These are phyloP conservation scores for Pseudocohnilembus persalinus DNA, from an alignment of 169 alveolate species.

Conservation along the genomic window DNA sequence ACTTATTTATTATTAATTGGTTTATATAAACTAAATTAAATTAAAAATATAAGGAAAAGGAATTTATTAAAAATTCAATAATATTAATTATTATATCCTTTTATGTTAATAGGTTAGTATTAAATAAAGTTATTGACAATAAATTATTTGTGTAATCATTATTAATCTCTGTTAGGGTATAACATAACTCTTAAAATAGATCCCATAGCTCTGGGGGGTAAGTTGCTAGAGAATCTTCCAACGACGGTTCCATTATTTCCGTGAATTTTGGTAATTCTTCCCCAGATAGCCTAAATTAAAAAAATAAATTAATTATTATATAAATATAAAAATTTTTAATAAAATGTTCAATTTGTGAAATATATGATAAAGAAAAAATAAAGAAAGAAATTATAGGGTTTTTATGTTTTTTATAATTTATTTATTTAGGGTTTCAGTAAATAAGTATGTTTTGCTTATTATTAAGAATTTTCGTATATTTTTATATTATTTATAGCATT, in stretches of 20 bases:
- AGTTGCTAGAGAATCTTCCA: constrained; percentile 93
- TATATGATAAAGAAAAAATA: constrained; percentile 29
- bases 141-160: no score
- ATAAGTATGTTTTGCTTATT: background rate
- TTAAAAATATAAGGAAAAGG: no score
- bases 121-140: no score
- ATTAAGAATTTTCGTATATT: background rate
- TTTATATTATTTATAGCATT: background rate
- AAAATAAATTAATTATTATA: constrained; percentile 25
- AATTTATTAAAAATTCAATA: no score
- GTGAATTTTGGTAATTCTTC: constrained; percentile 96
- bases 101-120: no score
- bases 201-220: constrained; percentile 98
- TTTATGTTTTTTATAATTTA: background rate
- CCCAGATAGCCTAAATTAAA: constrained; percentile 90
- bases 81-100: no score
- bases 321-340: constrained; percentile 22
- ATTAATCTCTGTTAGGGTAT: constrained; percentile 92
- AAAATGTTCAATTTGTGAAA: background rate
- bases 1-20: no score
- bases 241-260: constrained; percentile 98
- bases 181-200: constrained; percentile 95
- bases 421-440: background rate
- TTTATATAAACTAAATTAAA: no score
- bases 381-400: background rate